Base-by-base conservation (phyloP, 176 grass and related monocot genomes). In the Bothriochloa decipiens region DNA sequence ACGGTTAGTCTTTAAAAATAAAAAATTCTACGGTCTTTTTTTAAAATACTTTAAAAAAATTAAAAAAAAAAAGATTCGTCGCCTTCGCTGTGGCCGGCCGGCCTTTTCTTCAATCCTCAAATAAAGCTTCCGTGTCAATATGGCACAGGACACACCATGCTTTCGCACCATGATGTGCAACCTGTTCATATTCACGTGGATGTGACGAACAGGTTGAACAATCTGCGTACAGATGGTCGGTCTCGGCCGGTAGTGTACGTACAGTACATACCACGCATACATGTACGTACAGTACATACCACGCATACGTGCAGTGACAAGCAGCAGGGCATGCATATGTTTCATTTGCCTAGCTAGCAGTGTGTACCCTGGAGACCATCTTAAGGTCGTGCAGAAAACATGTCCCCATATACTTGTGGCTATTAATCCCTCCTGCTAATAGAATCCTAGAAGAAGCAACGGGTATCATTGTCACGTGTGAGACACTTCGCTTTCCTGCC, bases 151-250 rank as follows among this genome's bases (percentile, higher is more conserved):
- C n/a, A n/a, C n/a, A n/a, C n/a, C n/a, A n/a, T n/a, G 36, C 39
- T 70, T 80, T 57, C 63, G 11, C 22, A 70, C 63, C 11, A 15
- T 82, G 61, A 76, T 26, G 46, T 75, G 65, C 27, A 41, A 60
- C 65, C 70, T 77, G 52, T 53, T 9, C 70, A 72, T 53, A 39
- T 63, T 37, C 39, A 33, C 42, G 46, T 25, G 60, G 45, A 81
- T 75, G 78, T 65, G 55, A 45, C 11, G 23, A 46, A 25, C 45
- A 18, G 50, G 41, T 78, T 11, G 23, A 75, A 75, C 18, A 57
- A 22, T 22, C 53, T 57, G 20, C 20, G 53, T 22, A n/a, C 8
- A 57, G 45, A 47, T 47, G 46, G 13, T 15, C 45, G 40, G 40
- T 42, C 40, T 42, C 40, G 40, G 39, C 6, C 39, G 67, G 35